Evolutionary conservation across 495 filamentous ascomycete species (phyloP).

Genomic region (Parmelia sp.): DNA sequence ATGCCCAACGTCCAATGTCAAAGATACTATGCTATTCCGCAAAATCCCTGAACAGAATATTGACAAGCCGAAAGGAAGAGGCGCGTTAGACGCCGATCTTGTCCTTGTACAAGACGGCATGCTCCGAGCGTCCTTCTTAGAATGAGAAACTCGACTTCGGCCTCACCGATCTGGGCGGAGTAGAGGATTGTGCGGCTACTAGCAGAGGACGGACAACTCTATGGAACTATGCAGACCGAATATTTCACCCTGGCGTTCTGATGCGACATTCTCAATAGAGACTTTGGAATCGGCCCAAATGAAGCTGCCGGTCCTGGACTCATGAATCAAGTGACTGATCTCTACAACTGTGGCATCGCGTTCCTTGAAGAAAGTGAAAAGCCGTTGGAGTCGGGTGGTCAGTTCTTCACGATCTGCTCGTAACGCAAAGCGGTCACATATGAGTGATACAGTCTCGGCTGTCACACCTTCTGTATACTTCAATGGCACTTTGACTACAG

Average conservation of each 20-base stretch:
- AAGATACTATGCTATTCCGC: slow-evolving; percentile 39
- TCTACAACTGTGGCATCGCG: not conserved
- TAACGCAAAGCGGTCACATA: not conserved
- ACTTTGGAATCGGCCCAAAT: no score
- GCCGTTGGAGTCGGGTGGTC: not conserved
- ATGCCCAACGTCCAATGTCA: slow-evolving; percentile 18
- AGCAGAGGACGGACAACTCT: slow-evolving; percentile 22
- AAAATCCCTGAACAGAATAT: slow-evolving; percentile 41
- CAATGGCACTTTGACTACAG: not conserved
- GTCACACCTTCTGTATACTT: not conserved
- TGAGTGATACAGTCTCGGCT: not conserved
- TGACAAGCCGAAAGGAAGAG: slow-evolving; percentile 40
- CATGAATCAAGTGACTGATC: not conserved
- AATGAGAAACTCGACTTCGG: slow-evolving; percentile 50
- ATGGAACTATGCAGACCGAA: no score
- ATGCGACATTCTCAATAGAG: no score
- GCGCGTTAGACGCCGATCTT: slow-evolving; percentile 50
- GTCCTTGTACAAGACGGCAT: slow-evolving; percentile 47
- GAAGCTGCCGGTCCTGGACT: no score
- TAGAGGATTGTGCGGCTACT: slow-evolving; percentile 41
- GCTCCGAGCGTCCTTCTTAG: slow-evolving; percentile 48
- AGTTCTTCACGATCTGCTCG: not conserved
- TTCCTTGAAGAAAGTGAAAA: not conserved
- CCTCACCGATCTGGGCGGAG: slow-evolving; percentile 34
- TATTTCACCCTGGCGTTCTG: no score